Evolutionary conservation across 148 eudicot genomes (phyloP).

Genomic region (Pouteria glomerata): DNA sequence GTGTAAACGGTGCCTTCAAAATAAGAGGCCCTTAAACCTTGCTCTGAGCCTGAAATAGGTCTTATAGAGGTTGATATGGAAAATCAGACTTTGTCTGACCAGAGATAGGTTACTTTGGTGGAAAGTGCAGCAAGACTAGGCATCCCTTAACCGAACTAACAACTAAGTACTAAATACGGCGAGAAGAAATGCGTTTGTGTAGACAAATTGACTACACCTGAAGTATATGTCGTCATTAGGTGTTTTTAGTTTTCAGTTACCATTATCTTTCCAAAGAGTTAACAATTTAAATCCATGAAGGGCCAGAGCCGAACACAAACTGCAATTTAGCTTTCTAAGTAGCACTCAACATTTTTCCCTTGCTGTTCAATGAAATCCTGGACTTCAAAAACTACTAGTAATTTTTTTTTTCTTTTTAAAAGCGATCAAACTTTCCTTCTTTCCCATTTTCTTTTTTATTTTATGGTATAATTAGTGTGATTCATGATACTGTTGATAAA

Average conservation of each 20-base stretch:
- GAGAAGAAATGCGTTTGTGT: no score
- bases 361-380: neutral
- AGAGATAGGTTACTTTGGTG: no score
- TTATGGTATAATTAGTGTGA: neutral
- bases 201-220: no score
- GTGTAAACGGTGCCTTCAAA: no score
- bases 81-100: no score
- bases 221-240: neutral
- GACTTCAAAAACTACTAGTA: neutral
- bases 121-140: no score
- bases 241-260: neutral
- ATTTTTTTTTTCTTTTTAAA: neutral
- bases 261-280: neutral
- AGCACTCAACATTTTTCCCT: neutral
- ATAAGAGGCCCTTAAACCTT: no score
- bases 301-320: neutral
- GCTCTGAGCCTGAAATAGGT: no score
- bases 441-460: neutral
- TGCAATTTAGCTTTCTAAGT: neutral
- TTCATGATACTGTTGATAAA: neutral
- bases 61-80: no score
- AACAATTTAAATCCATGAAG: neutral
- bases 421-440: neutral
- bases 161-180: no score
- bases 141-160: no score